Evolutionary conservation across 768 basidiomycete species (phyloP).

Genomic region (Agrocybe praecox): DNA sequence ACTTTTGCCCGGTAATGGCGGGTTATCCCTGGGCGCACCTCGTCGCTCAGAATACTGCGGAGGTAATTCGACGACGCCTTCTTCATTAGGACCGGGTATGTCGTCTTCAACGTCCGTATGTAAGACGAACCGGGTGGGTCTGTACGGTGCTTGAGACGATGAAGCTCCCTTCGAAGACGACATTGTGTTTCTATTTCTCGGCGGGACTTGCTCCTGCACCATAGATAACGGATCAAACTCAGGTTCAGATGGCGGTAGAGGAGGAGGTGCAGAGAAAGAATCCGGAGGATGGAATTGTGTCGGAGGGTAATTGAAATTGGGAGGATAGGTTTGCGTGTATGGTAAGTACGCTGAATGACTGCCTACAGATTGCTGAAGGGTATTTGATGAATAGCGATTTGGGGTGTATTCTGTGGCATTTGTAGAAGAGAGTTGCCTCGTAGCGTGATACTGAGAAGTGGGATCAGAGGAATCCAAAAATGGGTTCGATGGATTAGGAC

Average conservation of each 20-base stretch:
- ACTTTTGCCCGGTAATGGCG: not conserved
- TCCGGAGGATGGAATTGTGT: slow-evolving; percentile 8
- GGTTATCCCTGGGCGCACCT: slow-evolving; percentile 17
- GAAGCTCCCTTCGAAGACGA: slow-evolving; percentile 56
- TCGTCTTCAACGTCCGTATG: slow-evolving; percentile 73
- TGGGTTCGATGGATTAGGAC: slow-evolving; percentile 23
- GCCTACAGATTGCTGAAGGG: not conserved
- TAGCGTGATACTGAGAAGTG: slow-evolving; percentile 8
- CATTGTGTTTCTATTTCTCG: slow-evolving; percentile 11
- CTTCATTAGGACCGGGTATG: slow-evolving; percentile 39
- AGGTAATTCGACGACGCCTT: slow-evolving; percentile 72
- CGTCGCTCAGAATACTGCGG: slow-evolving; percentile 68
- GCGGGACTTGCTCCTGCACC: slow-evolving; percentile 3
- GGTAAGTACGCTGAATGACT: not conserved
- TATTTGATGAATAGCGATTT: not conserved
- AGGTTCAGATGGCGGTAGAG: slow-evolving; percentile 7
- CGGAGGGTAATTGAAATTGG: not conserved
- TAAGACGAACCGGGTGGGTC: slow-evolving; percentile 58
- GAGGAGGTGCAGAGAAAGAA: slow-evolving; percentile 24
- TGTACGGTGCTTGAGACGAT: slow-evolving; percentile 46
- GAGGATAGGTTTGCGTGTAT: slow-evolving; percentile 8
- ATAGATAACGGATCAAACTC: slow-evolving; percentile 9
- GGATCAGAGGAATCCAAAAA: slow-evolving; percentile 25
- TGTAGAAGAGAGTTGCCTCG: not conserved
- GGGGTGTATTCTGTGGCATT: not conserved